Evolutionary conservation across 768 basidiomycete genomes (phyloP), one percentile per base, ranked within the genome.

Genomic region (Omphalotus guepiniiformis): DNA sequence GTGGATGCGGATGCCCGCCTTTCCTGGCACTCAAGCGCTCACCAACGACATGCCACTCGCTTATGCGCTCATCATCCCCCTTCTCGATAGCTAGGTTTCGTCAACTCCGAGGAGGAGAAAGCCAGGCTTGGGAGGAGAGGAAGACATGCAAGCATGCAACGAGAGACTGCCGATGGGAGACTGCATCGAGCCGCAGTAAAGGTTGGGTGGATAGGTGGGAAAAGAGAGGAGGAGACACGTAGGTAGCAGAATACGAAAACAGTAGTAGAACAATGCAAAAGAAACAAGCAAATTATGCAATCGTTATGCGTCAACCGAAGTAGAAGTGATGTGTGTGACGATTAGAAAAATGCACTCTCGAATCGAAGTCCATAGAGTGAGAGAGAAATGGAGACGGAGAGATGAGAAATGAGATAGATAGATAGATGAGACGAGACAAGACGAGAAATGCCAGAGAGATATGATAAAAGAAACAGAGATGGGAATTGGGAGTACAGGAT

Each of bases 401-500:
- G 34, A 39, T 49, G 49, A 48, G 51, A 42, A 50, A 48, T 47
- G 49, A 45, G 49, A 58, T 46, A 53, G 29, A 52, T 55, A 58
- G 50, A 55, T 49, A 51, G 52, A 53, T 44, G 37, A 42, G 46
- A 28, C 11, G 36, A 50, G 37, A 51, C 42, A 40, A 43, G 38
- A 50, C 49, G 28, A 50, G 23, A 35, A 25, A 50, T 36, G 50
- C 34, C 30, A 42, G 42, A 48, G 39, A 45, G 42, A 44, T 27
- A 42, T 45, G 40, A 49, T 12, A 43, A 45, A 42, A 12, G 9
- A 44, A 37, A 39, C 18, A 42, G 23, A 42, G 23, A 36, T 19
- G 44, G 15, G 22, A 51, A 18, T 39, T 36, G 45, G 34, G 48
- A 26, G 39, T 36, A 38, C 23, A 47, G 22, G 39, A 29, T 18